Evolutionary conservation across 306 rosid genomes (phyloP).

Genomic region (Rosa rugosa): DNA sequence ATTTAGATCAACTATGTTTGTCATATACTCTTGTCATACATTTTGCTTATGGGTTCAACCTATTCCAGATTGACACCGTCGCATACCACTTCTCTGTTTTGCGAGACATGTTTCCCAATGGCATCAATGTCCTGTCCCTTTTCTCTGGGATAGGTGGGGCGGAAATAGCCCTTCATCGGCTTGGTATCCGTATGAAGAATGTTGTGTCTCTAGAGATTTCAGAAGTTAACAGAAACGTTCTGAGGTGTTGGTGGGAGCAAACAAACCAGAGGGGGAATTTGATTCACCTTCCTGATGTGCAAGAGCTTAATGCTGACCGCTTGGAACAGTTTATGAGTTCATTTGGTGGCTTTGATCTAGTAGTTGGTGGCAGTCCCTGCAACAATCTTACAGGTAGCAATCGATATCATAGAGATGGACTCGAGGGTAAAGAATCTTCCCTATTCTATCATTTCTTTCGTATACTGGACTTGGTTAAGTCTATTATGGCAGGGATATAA

Average conservation of each 20-base stretch:
- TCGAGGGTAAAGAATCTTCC: constrained; percentile 79
- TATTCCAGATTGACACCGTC: constrained; percentile 85
- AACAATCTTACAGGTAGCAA: constrained; percentile 93
- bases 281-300: constrained; percentile 62
- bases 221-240: constrained; percentile 69
- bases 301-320: constrained; percentile 45
- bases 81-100: constrained; percentile 87
- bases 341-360: constrained; percentile 82
- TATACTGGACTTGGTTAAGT: constrained; percentile 68
- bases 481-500: constrained; percentile 32
- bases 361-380: constrained; percentile 94
- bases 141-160: constrained; percentile 98
- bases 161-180: constrained; percentile 88
- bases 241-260: constrained; percentile 97
- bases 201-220: constrained; percentile 85
- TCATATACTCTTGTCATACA: not conserved
- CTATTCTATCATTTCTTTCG: constrained; percentile 74
- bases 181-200: constrained; percentile 70
- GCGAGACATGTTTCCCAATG: constrained; percentile 70
- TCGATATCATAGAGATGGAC: constrained; percentile 79
- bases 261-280: constrained; percentile 83
- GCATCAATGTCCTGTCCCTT: constrained; percentile 88
- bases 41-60: constrained; percentile 22
- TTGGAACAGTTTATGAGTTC: constrained; percentile 54
- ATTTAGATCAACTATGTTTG: not conserved